A percentile compares a stretch with the other conserved stretches of the same genome.
These are phyloP conservation scores for Hymenoscyphus infarciens DNA, from an alignment of 2,329 filamentous ascomycete species.

Conservation along the genomic window DNA sequence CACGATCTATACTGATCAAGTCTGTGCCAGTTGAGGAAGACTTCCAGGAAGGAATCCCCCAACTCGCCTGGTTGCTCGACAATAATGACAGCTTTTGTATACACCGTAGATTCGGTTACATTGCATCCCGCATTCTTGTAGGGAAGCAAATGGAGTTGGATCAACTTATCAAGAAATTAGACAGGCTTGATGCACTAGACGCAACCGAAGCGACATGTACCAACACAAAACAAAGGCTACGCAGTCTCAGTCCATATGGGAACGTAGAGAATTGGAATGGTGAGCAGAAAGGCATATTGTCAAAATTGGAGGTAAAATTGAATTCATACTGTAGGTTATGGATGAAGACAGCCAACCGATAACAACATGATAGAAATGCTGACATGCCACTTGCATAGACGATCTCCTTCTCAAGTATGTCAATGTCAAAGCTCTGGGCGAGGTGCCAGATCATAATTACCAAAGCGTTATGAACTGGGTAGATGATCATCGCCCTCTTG, in stretches of 20 bases:
- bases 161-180: conserved; percentile 8
- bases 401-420: conserved; percentile 14
- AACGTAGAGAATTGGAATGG: no score
- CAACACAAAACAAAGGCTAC: neutral
- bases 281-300: neutral
- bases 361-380: neutral
- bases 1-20: neutral
- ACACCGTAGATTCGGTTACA: conserved; percentile 15
- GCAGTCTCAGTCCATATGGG: neutral
- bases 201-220: neutral
- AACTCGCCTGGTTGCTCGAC: conserved; percentile 14
- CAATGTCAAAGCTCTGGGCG: conserved; percentile 10
- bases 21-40: neutral
- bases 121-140: conserved; percentile 11
- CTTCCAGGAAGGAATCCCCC: conserved; percentile 12
- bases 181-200: neutral
- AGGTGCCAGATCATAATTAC: conserved; percentile 9
- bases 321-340: neutral
- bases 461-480: conserved; percentile 17
- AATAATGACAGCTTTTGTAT: conserved; percentile 19
- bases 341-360: neutral
- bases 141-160: conserved; percentile 15
- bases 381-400: conserved; percentile 5
- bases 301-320: neutral
- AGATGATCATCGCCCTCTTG: conserved; percentile 11